Conservation (phyloP, 1,284 basidiomycete species). For the Schizopora paradoxa region DNA sequence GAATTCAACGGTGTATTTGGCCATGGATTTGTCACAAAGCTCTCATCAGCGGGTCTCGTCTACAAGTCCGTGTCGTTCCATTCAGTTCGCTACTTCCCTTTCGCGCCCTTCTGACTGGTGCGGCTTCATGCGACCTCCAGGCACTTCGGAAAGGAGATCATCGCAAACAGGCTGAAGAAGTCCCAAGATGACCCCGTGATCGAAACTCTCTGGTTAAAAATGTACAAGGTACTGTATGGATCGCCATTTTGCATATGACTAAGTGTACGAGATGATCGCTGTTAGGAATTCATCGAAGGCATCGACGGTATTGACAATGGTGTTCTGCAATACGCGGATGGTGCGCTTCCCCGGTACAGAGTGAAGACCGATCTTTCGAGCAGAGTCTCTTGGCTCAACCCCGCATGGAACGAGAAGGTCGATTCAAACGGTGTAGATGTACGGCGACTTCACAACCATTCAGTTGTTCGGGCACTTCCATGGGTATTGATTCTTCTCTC, state of each 20-base stretch:
- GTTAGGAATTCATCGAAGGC: constrained; percentile 86
- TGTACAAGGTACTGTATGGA: constrained; percentile 62
- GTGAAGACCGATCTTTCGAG: constrained; percentile 77
- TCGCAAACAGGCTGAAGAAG: constrained; percentile 59
- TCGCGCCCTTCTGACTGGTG: constrained; percentile 3
- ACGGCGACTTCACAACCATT: constrained; percentile 25
- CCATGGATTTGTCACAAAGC: constrained; percentile 78
- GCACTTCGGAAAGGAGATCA: constrained; percentile 90
- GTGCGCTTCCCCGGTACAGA: constrained; percentile 64
- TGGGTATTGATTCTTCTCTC: constrained; percentile 13
- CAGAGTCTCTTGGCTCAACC: constrained; percentile 79
- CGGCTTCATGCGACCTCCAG: constrained; percentile 35
- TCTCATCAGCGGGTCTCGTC: constrained; percentile 89
- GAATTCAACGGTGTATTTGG: constrained; percentile 91
- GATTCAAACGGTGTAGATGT: constrained; percentile 69
- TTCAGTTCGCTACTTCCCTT: constrained; percentile 5
- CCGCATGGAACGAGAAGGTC: constrained; percentile 82
- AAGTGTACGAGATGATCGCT: constrained; percentile 4
- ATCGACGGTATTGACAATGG: constrained; percentile 97
- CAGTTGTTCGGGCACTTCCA: too few relatives aligned
- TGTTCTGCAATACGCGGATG: constrained; percentile 68
- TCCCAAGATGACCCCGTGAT: constrained; percentile 57
- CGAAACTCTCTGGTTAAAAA: constrained; percentile 76
- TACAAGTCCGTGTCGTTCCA: constrained; percentile 67
- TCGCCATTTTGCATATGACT: background rate